These are phyloP conservation scores for Aspergillus brasiliensis DNA, from an alignment of 2,329 filamentous ascomycete species.

Conservation along the genomic window DNA sequence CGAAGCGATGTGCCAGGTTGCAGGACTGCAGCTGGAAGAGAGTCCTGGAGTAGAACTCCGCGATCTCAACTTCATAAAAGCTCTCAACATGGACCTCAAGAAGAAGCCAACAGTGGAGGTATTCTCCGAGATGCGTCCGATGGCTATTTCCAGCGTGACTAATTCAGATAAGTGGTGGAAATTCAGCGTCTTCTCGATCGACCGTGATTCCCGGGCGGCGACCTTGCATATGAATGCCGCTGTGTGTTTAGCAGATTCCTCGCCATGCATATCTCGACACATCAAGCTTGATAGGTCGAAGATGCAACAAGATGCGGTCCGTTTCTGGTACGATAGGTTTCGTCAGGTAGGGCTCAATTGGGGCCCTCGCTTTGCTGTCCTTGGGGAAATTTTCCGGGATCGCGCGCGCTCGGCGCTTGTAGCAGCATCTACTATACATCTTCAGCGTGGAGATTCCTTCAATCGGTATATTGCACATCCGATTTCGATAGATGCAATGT, in stretches of 20 bases:
- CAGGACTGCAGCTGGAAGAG: neutral
- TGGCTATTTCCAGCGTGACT: neutral
- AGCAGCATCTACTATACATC: neutral
- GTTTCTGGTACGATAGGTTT: neutral
- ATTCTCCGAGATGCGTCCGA: neutral
- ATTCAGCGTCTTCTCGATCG: neutral
- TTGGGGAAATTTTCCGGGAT: neutral
- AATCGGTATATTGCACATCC: neutral
- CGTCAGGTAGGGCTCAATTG: neutral
- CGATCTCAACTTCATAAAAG: neutral
- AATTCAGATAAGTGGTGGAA: neutral
- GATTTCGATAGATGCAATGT: neutral
- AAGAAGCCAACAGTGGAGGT: neutral
- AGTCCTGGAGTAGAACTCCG: neutral
- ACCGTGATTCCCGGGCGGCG: neutral
- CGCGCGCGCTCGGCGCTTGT: neutral
- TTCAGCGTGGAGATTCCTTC: neutral
- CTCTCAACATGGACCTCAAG: neutral
- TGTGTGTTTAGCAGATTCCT: neutral
- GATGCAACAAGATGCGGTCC: neutral
- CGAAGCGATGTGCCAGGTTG: conserved; percentile 25
- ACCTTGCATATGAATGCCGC: neutral
- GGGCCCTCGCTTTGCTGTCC: neutral
- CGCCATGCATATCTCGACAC: neutral
- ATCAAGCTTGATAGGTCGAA: neutral